Conservation (phyloP, 2,329 filamentous ascomycete genomes). For the Penicillium sp. region DNA sequence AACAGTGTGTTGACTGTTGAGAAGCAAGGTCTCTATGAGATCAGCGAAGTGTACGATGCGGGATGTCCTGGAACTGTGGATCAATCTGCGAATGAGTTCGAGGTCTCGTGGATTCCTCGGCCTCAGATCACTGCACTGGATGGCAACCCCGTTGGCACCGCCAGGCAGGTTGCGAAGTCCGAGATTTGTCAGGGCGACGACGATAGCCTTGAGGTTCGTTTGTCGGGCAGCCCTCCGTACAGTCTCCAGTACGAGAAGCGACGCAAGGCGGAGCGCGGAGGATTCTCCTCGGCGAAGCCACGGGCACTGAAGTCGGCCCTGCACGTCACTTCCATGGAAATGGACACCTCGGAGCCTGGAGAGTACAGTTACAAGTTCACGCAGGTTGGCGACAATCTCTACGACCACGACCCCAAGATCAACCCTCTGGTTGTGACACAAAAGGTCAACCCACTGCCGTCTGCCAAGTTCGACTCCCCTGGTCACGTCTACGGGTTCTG, state of each 20-base stretch:
- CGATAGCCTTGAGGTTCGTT: conserved; percentile 78
- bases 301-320: conserved; percentile 77
- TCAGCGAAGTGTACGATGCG: conserved; percentile 74
- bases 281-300: conserved; percentile 64
- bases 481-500: conserved; percentile 97
- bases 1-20: conserved; percentile 72
- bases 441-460: conserved; percentile 79
- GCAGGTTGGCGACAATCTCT: conserved; percentile 80
- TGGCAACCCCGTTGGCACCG: conserved; percentile 50
- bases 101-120: conserved; percentile 81
- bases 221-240: conserved; percentile 81
- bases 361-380: conserved; percentile 84
- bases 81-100: conserved; percentile 70
- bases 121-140: conserved; percentile 68
- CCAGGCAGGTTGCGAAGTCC: conserved; percentile 67
- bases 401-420: conserved; percentile 71
- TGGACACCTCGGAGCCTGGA: conserved; percentile 84
- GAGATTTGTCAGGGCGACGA: conserved; percentile 94
- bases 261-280: conserved; percentile 69
- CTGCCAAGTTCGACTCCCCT: conserved; percentile 78
- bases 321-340: conserved; percentile 73
- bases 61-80: conserved; percentile 84
- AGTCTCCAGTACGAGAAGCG: conserved; percentile 79
- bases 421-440: conserved; percentile 73
- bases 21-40: conserved; percentile 74